Conservation (phyloP, 805 yeast genomes). For the Debaryomyces castellii region DNA sequence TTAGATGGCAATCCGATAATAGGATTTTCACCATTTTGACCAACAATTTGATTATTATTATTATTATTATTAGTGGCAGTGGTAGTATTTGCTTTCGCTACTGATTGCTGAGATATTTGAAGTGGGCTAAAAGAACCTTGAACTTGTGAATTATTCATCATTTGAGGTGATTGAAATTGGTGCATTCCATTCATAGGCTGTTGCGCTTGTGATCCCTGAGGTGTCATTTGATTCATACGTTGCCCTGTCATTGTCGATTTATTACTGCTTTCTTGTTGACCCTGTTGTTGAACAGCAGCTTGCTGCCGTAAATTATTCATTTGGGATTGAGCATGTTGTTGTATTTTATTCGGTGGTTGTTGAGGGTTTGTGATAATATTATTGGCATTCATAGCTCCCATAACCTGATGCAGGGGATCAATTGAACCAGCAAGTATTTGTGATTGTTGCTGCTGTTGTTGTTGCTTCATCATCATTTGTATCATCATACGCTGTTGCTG, state of each 20-base stretch:
- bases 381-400: constrained; percentile 15
- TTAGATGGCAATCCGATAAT: neutral
- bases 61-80: neutral
- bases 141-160: constrained; percentile 9
- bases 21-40: neutral
- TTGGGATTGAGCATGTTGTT: constrained; percentile 49
- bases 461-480: constrained; percentile 17
- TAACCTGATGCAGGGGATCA: constrained; percentile 17
- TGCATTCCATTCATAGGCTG: constrained; percentile 11
- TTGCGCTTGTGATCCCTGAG: neutral
- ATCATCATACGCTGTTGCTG: constrained; percentile 14
- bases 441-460: constrained; percentile 14
- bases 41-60: neutral
- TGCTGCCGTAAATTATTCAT: constrained; percentile 52
- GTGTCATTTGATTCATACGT: constrained; percentile 10
- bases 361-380: constrained; percentile 23
- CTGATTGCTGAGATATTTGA: constrained; percentile 10
- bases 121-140: constrained; percentile 4
- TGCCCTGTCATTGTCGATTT: constrained; percentile 19
- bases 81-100: constrained; percentile 10
- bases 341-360: constrained; percentile 29
- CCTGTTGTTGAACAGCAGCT: constrained; percentile 30
- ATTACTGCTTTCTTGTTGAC: constrained; percentile 15
- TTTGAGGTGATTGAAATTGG: constrained; percentile 9
- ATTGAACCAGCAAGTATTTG: constrained; percentile 10